Percentiles rank a stretch among this genome's conserved stretches.
phyloP scores from a whole-genome alignment of 1,284 basidiomycete genomes.

The Trametes sp. region DNA sequence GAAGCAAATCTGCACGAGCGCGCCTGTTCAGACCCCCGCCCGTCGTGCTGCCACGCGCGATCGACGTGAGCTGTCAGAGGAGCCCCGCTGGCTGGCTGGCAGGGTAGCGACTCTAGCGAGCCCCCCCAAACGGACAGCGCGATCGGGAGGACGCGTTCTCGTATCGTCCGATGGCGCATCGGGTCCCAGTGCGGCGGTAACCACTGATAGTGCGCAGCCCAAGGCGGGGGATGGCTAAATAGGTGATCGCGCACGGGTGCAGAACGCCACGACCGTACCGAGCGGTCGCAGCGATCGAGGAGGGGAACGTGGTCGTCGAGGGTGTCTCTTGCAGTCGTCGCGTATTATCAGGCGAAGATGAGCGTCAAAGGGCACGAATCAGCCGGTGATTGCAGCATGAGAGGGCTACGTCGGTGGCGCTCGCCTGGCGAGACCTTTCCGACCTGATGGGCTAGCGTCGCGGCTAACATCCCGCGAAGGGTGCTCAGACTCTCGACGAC shows the following conservation, averaged over 20 bases:
- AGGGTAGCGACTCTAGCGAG: no score
- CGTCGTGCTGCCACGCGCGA: no score
- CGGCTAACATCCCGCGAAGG: neutral
- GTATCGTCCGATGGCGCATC: no score
- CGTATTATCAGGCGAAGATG: neutral
- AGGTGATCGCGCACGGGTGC: conserved; percentile 11
- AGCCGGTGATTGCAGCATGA: conserved; percentile 7
- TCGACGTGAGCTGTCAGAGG: no score
- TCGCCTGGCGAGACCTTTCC: neutral
- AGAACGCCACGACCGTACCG: conserved; percentile 4
- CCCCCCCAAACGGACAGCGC: no score
- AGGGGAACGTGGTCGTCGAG: conserved; percentile 1
- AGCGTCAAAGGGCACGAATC: conserved; percentile 9
- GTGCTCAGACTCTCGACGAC: neutral
- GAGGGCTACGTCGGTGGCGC: conserved; percentile 16
- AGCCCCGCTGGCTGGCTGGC: no score
- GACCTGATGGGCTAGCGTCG: neutral
- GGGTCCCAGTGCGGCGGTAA: no score
- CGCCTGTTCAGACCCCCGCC: no score
- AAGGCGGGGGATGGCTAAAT: neutral
- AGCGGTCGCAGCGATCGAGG: conserved; percentile 6
- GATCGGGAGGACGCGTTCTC: no score
- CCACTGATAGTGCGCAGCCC: neutral
- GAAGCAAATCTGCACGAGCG: no score
- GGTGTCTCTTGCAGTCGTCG: neutral